These are phyloP conservation scores for Nakaseomyces delphensis DNA, from an alignment of 1,139 yeast species.

Conservation along the genomic window DNA sequence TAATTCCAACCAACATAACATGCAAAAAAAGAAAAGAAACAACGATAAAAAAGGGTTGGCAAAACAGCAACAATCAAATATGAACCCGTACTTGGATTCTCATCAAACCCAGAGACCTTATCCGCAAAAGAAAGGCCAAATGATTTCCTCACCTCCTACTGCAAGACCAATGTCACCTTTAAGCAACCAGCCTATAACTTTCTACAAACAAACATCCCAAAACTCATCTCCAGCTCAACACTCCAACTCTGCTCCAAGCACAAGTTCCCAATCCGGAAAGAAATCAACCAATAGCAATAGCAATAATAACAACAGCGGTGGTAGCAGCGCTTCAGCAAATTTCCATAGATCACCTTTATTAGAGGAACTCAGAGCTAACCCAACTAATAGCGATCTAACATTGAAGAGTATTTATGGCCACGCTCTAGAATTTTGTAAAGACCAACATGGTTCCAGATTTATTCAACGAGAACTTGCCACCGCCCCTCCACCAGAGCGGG, in stretches of 20 bases:
- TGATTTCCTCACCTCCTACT: slow-evolving; percentile 6
- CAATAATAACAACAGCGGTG: background rate
- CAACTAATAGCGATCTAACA: slow-evolving; percentile 51
- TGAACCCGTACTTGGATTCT: slow-evolving; percentile 14
- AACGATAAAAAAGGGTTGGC: slow-evolving; percentile 7
- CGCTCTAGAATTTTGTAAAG: slow-evolving; percentile 86
- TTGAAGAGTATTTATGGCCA: slow-evolving; percentile 76
- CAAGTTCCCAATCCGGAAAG: slow-evolving; percentile 5
- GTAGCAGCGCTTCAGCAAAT: background rate
- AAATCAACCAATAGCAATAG: background rate
- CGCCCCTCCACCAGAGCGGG: slow-evolving; percentile 63
- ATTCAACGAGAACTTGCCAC: slow-evolving; percentile 78
- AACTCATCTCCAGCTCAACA: slow-evolving; percentile 8
- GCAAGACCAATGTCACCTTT: slow-evolving; percentile 7
- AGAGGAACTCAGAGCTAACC: slow-evolving; percentile 70
- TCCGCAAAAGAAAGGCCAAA: slow-evolving; percentile 7
- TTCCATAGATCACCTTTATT: slow-evolving; percentile 63
- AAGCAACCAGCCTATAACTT: slow-evolving; percentile 1
- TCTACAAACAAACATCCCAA: background rate
- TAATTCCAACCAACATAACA: background rate
- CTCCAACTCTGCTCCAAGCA: slow-evolving; percentile 8
- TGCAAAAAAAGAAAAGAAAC: background rate
- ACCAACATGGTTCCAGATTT: slow-evolving; percentile 94
- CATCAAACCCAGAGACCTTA: slow-evolving; percentile 1
- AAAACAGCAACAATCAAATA: slow-evolving; percentile 9